These are phyloP conservation scores for Paecilomyces variotii DNA, from an alignment of 2,329 filamentous ascomycete genomes.

Conservation along the genomic window DNA sequence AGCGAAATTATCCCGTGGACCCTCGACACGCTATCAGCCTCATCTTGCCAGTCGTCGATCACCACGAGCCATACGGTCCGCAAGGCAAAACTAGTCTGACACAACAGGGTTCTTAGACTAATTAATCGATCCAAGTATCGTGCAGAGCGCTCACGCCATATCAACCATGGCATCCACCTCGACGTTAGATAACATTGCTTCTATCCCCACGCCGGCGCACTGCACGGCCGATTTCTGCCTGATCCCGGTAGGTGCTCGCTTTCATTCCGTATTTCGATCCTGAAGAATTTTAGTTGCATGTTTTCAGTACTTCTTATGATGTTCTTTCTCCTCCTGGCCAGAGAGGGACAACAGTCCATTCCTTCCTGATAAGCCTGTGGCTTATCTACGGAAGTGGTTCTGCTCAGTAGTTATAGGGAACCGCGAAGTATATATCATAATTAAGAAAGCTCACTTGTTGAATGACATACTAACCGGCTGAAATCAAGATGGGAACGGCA, in stretches of 20 bases:
- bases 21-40: neutral
- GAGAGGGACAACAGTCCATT: neutral
- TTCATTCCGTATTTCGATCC: neutral
- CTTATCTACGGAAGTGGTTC: neutral
- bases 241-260: slow-evolving; percentile 56
- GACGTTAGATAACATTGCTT: slow-evolving; percentile 7
- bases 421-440: neutral
- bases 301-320: neutral
- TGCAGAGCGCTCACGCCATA: neutral
- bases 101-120: neutral
- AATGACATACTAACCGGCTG: neutral
- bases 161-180: neutral
- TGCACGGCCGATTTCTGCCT: slow-evolving; percentile 90
- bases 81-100: neutral
- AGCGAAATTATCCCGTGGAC: neutral
- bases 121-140: neutral
- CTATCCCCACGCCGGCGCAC: slow-evolving; percentile 54
- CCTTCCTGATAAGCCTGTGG: neutral
- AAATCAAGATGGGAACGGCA: slow-evolving; percentile 66
- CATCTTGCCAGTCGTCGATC: neutral
- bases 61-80: neutral
- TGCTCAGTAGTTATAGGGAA: neutral
- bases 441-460: neutral
- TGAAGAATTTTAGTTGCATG: neutral
- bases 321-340: neutral